These are phyloP conservation scores for Gardenia jasminoides DNA, from an alignment of 257 asterid species.

Conservation along the genomic window DNA sequence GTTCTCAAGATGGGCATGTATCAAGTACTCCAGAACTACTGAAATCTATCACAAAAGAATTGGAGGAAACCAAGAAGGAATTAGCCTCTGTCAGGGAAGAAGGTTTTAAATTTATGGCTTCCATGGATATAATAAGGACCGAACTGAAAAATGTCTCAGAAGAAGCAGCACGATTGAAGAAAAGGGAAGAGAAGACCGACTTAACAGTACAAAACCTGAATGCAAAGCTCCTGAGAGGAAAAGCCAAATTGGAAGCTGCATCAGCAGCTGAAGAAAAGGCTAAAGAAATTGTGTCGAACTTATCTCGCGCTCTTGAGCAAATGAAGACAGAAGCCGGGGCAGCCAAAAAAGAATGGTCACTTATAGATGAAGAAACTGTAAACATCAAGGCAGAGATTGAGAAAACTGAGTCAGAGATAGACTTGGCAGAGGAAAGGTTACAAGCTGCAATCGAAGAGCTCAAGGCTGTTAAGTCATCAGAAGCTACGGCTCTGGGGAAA, in stretches of 20 bases:
- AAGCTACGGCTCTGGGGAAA: constrained; percentile 60
- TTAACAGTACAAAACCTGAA: constrained; percentile 55
- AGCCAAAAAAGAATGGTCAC: constrained; percentile 40
- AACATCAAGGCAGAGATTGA: constrained; percentile 44
- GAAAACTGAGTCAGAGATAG: constrained; percentile 54
- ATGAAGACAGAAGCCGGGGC: constrained; percentile 51
- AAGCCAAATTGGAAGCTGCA: constrained; percentile 60
- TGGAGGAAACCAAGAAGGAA: constrained; percentile 53
- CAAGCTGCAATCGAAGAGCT: constrained; percentile 60
- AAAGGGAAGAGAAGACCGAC: constrained; percentile 57
- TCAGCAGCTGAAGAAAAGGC: constrained; percentile 59
- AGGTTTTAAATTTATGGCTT: constrained; percentile 70
- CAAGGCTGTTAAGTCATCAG: constrained; percentile 58
- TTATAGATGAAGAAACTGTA: constrained; percentile 48
- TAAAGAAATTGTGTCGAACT: constrained; percentile 44
- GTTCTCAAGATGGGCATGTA: constrained; percentile 20
- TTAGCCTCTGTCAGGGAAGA: constrained; percentile 47
- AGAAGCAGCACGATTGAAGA: constrained; percentile 46
- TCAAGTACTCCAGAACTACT: constrained; percentile 25
- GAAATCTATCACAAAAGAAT: constrained; percentile 40
- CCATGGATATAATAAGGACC: constrained; percentile 63
- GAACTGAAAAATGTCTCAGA: constrained; percentile 55
- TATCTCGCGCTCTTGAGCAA: constrained; percentile 51
- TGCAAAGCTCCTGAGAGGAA: constrained; percentile 63
- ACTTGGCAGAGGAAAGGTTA: constrained; percentile 52